A percentile compares a stretch with the other conserved stretches of the same genome.
Evolutionary conservation across 495 filamentous ascomycete genomes (phyloP).

Genomic region (Tuber umbilicatum): DNA sequence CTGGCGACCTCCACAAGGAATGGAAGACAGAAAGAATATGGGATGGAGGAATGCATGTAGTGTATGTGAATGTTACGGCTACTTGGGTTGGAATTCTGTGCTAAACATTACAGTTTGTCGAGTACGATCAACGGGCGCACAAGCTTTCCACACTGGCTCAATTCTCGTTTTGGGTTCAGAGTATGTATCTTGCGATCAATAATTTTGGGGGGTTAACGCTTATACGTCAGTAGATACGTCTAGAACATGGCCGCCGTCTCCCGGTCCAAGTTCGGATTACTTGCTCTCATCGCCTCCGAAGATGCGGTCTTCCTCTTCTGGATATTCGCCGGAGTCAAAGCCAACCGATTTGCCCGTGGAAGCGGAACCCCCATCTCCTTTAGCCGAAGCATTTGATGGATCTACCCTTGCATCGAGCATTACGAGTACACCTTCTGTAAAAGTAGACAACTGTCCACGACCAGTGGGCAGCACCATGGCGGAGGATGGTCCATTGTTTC

Average conservation of each 20-base stretch:
- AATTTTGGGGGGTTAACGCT: constrained; percentile 8
- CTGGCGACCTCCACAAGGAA: constrained; percentile 81
- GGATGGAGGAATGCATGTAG: constrained; percentile 96
- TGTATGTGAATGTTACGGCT: constrained; percentile 45
- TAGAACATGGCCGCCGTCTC: constrained; percentile 38
- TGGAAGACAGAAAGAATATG: constrained; percentile 70
- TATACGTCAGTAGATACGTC: constrained; percentile 38
- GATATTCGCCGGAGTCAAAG: constrained; percentile 31
- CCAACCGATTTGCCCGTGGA: constrained; percentile 51
- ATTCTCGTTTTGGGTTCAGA: constrained; percentile 93
- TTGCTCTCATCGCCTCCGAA: constrained; percentile 67
- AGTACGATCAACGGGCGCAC: constrained; percentile 91
- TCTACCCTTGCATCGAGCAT: constrained; percentile 45
- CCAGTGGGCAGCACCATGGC: constrained; percentile 81
- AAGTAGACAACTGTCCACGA: constrained; percentile 69
- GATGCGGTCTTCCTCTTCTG: constrained; percentile 72
- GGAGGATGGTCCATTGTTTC: constrained; percentile 92
- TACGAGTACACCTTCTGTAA: constrained; percentile 53
- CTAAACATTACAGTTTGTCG: constrained; percentile 61
- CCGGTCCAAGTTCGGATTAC: constrained; percentile 55
- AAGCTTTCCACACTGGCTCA: constrained; percentile 76
- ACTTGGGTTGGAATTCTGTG: constrained; percentile 7
- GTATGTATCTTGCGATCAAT: constrained; percentile 45
- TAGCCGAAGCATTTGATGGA: constrained; percentile 48
- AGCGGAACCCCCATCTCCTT: constrained; percentile 60